Conservation (phyloP, 192 early-diverging fungal species). For the Rhizophagus clarus region DNA sequence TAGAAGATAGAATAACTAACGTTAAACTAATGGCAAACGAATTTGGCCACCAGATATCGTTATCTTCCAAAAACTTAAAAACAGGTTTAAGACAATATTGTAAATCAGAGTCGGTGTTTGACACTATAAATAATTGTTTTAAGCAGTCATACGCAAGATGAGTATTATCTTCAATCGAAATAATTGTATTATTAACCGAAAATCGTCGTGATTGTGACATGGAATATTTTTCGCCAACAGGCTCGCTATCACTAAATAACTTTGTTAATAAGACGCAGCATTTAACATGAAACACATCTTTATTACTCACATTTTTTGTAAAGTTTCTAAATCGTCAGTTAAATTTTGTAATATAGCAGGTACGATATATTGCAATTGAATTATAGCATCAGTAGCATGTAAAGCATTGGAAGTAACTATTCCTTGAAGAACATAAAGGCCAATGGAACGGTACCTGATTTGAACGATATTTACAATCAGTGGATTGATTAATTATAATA, state of each 20-base stretch:
- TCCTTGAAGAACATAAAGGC: slow-evolving; percentile 65
- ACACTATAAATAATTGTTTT: slow-evolving; percentile 37
- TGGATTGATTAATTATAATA: neutral
- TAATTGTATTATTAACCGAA: slow-evolving; percentile 33
- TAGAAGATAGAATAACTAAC: slow-evolving; percentile 33
- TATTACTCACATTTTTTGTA: slow-evolving; percentile 26
- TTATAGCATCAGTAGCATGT: slow-evolving; percentile 59
- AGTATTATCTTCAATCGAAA: slow-evolving; percentile 38
- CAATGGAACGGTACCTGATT: slow-evolving; percentile 51
- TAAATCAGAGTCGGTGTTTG: slow-evolving; percentile 33
- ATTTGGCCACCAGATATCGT: slow-evolving; percentile 41
- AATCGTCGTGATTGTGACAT: neutral
- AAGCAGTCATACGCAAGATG: slow-evolving; percentile 35
- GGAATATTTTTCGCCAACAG: neutral
- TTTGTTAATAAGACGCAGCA: slow-evolving; percentile 21
- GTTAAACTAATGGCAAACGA: slow-evolving; percentile 40
- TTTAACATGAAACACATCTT: slow-evolving; percentile 27
- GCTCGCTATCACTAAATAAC: neutral
- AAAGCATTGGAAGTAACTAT: slow-evolving; percentile 64
- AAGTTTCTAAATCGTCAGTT: slow-evolving; percentile 33
- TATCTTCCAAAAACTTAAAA: slow-evolving; percentile 41
- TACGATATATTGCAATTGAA: slow-evolving; percentile 63
- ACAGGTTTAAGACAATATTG: slow-evolving; percentile 33
- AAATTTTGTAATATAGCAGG: slow-evolving; percentile 51
- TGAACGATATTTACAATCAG: neutral